Percentiles rank a stretch among this genome's conserved stretches.
phyloP scores from a whole-genome alignment of 371 early-diverging fungal genomes.

The Mucor saturninus region DNA sequence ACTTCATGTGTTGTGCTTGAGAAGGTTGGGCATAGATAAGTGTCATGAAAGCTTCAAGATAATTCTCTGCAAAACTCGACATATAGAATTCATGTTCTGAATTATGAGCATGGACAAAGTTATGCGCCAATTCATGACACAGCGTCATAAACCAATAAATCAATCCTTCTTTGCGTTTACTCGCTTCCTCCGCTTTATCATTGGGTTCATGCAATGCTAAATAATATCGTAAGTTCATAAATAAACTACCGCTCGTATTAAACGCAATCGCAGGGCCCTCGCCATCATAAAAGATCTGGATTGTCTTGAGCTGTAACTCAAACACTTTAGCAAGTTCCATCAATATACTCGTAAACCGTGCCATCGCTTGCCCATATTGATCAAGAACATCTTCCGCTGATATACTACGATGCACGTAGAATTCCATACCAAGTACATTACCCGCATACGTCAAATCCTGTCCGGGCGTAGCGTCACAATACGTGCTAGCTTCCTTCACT shows the following conservation, averaged over 20 bases:
- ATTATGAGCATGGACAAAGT: slow-evolving; percentile 66
- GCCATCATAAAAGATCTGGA: slow-evolving; percentile 82
- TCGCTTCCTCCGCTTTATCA: slow-evolving; percentile 11
- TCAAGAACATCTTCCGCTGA: slow-evolving; percentile 48
- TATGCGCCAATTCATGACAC: slow-evolving; percentile 92
- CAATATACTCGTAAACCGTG: slow-evolving; percentile 62
- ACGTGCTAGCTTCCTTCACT: slow-evolving; percentile 47
- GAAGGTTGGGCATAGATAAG: slow-evolving; percentile 3
- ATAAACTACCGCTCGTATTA: slow-evolving; percentile 77
- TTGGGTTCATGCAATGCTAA: slow-evolving; percentile 63
- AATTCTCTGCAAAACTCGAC: slow-evolving; percentile 77
- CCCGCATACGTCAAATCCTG: slow-evolving; percentile 61
- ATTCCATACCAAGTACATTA: slow-evolving; percentile 52
- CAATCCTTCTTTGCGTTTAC: slow-evolving; percentile 56
- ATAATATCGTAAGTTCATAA: slow-evolving; percentile 86
- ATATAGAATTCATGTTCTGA: slow-evolving; percentile 76
- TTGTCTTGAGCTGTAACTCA: slow-evolving; percentile 50
- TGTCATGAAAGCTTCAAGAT: slow-evolving; percentile 58
- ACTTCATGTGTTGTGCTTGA: too few species aligned
- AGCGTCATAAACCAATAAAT: slow-evolving; percentile 89
- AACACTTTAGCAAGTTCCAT: slow-evolving; percentile 68
- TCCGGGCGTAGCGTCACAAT: slow-evolving; percentile 62
- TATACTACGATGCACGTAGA: slow-evolving; percentile 57
- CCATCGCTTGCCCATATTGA: slow-evolving; percentile 49
- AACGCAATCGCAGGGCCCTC: slow-evolving; percentile 80